Conservation (phyloP, 306 rosid genomes). For the Ziziphus jujuba region DNA sequence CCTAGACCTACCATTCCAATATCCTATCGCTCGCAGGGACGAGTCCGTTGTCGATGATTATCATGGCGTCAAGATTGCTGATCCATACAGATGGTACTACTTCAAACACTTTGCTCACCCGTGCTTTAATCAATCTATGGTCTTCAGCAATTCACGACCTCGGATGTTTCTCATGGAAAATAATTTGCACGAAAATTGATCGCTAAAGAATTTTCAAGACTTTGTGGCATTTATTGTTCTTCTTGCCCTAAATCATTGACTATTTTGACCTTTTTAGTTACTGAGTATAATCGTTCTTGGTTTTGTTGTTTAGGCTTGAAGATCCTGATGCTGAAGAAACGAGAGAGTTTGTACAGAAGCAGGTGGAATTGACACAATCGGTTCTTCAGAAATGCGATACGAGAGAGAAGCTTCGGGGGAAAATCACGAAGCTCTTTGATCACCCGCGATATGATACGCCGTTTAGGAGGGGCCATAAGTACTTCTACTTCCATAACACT, state of each 20-base stretch:
- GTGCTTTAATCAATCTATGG: too few relatives aligned
- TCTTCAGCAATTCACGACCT: neutral
- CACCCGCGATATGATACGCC: conserved; percentile 83
- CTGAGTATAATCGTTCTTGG: neutral
- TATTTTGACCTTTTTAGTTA: neutral
- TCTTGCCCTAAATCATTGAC: too few relatives aligned
- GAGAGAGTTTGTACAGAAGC: conserved; percentile 71
- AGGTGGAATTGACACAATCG: conserved; percentile 62
- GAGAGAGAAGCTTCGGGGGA: conserved; percentile 51
- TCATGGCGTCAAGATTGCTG: conserved; percentile 63
- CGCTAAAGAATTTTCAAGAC: neutral
- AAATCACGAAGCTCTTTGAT: conserved; percentile 67
- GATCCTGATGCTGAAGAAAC: conserved; percentile 87
- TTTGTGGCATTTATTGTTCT: too few relatives aligned
- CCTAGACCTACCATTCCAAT: conserved; percentile 32
- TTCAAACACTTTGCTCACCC: neutral
- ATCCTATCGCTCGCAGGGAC: conserved; percentile 34
- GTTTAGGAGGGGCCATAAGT: conserved; percentile 51
- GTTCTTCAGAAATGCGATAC: conserved; percentile 57
- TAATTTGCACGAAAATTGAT: neutral
- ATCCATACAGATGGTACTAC: conserved; percentile 80
- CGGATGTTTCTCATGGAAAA: neutral
- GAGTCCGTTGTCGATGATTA: conserved; percentile 45
- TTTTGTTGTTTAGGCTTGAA: conserved; percentile 61
- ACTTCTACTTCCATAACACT: conserved; percentile 79